phyloP scores from a whole-genome alignment of 2,329 filamentous ascomycete species.

The Aspergillus fructus region DNA sequence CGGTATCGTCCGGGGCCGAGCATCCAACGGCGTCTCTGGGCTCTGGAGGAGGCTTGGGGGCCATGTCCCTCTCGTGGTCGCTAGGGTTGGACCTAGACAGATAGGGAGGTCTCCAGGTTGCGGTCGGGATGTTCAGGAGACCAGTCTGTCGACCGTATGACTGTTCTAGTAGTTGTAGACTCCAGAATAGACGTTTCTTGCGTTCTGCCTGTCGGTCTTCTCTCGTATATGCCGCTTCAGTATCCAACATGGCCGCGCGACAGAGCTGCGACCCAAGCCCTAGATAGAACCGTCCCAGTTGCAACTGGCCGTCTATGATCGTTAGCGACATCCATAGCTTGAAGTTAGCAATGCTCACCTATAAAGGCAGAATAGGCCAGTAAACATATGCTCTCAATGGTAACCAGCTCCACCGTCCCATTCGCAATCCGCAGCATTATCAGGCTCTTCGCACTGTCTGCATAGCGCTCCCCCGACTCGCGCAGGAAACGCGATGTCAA shows the following conservation, averaged over 20 bases:
- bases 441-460: constrained; percentile 37
- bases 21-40: constrained; percentile 49
- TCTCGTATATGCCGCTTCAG: constrained; percentile 39
- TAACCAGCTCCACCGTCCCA: constrained; percentile 50
- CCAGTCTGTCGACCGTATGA: constrained; percentile 51
- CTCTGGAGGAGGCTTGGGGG: constrained; percentile 42
- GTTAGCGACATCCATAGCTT: no score
- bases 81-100: constrained; percentile 15
- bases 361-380: constrained; percentile 53
- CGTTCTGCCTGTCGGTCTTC: constrained; percentile 42
- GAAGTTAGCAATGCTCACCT: constrained; percentile 31
- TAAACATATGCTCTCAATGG: constrained; percentile 53
- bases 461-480: constrained; percentile 33
- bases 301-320: constrained; percentile 47
- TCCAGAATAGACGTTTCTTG: constrained; percentile 54
- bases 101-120: constrained; percentile 41
- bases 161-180: constrained; percentile 51
- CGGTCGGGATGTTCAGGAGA: constrained; percentile 43
- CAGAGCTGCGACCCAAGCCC: constrained; percentile 53
- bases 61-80: constrained; percentile 24
- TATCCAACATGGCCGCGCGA: constrained; percentile 51
- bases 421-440: constrained; percentile 53
- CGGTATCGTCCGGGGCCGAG: constrained; percentile 41
- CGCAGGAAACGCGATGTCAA: constrained; percentile 32
- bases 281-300: constrained; percentile 52